Evolutionary conservation across 495 filamentous ascomycete genomes (phyloP), one percentile per base, ranked within the genome.

Genomic region (Delitschia confertaspora): DNA sequence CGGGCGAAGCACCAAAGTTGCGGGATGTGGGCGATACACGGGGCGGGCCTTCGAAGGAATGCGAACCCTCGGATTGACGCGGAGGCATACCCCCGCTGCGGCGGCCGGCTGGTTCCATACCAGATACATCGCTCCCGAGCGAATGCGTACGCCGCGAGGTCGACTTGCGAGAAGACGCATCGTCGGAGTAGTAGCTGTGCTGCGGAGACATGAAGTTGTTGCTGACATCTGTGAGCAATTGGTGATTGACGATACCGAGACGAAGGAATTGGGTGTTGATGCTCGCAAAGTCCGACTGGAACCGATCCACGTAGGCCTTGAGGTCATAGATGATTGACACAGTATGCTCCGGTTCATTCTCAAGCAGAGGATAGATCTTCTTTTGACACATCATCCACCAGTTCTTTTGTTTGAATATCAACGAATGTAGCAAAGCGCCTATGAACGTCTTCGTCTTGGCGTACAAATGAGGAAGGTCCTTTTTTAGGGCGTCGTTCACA

Each of bases 391-490:
- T 75, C 20, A 69, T 68, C 49, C 75, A 85, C 88, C 88, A 99
- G 13, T 79, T 64, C 2, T 73, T 67, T 49, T 95, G 88, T 27
- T 93, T 76, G 43, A 81, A 69, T 38, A 95, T 74, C 53, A 95
- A 86, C 55, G 83, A 85, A 42, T 72, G 74, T 23, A 95, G 65
- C 47, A 83, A 87, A 0, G 80, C 78, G 49, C 87, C 80, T 48
- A 87, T 82, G 33, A 95, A 64, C 53, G 79, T 82, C 38, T 78
- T 80, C 0, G 88, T 94, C 35, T 88, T 61, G 8, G 63, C 62
- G 46, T 85, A 95, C 9, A 99, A 76, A 55, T 80, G 83, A 8
- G 91, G 91, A 19, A 99, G 70, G 54, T 96, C 89, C 30, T 88
- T 80, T 60, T 94, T 95, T 44, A 96, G 67, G 0, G 87, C 82